Evolutionary conservation across 805 yeast species (phyloP), one percentile per base, ranked within the genome.

Genomic region (Suhomyces sp.): DNA sequence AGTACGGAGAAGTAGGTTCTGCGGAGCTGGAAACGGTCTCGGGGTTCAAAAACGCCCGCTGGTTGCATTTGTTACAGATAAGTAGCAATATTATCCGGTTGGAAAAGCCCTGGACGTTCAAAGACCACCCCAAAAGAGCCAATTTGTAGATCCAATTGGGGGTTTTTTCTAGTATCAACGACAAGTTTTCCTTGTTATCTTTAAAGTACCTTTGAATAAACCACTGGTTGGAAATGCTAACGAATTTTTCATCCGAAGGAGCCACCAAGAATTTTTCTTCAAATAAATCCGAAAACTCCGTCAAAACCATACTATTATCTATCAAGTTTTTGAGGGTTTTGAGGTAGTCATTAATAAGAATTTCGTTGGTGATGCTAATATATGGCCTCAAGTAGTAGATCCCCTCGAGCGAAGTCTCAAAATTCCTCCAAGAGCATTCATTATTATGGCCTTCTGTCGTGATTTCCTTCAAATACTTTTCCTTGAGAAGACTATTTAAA

Each of bases 61-160:
- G 65, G 56, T 74, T 72, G 54, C 79, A 75, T 51, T 65, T 66
- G 25, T 60, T 47, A 56, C 78, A 74, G n/a, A 62, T 64, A 37
- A 74, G 56, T 12, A 72, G 57, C 5, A 72, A 57, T 3, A 72
- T 64, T 17, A 64, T 45, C 13, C 64, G 60, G 22, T 59, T 44
- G 5, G 64, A 54, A 54, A 66, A 67, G 3, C 63, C 55, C 55
- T 71, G 76, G 6, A 68, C 63, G 29, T 67, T 54, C 41, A 75
- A 57, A 13, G 59, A 59, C 78, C 78, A 75, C 6, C 78, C 77
- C 48, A 64, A 53, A 22, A 65, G 55, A 4, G 77, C 72, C n/a
- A 73, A 47, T n/a, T 59, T 49, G 52, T 70, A 73, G 21, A 67
- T 52, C 74, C 74, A 71, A 0, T 39, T 29, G 8, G 76, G 76